Conservation (phyloP, 345 rosid genomes). For the Citrus cavaleriei region DNA sequence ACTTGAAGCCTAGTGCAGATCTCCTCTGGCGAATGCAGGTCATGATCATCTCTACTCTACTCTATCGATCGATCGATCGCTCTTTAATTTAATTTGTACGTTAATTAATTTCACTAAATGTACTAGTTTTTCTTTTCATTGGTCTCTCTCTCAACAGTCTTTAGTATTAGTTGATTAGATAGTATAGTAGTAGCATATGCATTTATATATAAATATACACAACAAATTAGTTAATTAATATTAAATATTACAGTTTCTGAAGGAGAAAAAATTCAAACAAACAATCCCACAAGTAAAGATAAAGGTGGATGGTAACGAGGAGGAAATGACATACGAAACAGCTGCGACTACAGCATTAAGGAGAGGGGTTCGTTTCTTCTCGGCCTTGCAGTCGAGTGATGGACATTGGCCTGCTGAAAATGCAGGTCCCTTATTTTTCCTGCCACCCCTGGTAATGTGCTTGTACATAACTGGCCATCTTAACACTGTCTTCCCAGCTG, state of each 20-base stretch:
- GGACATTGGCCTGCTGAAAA: slow-evolving; percentile 46
- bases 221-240: too few species aligned
- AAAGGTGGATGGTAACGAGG: slow-evolving; percentile 10
- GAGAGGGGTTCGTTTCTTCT: slow-evolving; percentile 32
- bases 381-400: slow-evolving; percentile 35
- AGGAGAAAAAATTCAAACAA: slow-evolving; percentile 30
- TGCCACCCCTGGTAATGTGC: slow-evolving; percentile 23
- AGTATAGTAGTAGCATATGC: too few species aligned
- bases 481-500: slow-evolving; percentile 22
- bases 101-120: too few species aligned
- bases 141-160: too few species aligned
- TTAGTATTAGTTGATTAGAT: too few species aligned
- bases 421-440: slow-evolving; percentile 37
- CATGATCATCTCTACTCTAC: not conserved
- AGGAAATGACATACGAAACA: slow-evolving; percentile 26
- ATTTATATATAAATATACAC: accelerated
- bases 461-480: slow-evolving; percentile 37
- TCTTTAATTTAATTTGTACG: too few species aligned
- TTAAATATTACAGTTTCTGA: slow-evolving; percentile 18
- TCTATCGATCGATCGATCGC: too few species aligned
- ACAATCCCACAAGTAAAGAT: slow-evolving; percentile 27
- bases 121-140: too few species aligned
- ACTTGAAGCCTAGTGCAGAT: slow-evolving; percentile 22
- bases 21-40: slow-evolving; percentile 35
- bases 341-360: slow-evolving; percentile 14